phyloP scores from a whole-genome alignment of 768 basidiomycete genomes.

The Sporobolomyces phaffii region DNA sequence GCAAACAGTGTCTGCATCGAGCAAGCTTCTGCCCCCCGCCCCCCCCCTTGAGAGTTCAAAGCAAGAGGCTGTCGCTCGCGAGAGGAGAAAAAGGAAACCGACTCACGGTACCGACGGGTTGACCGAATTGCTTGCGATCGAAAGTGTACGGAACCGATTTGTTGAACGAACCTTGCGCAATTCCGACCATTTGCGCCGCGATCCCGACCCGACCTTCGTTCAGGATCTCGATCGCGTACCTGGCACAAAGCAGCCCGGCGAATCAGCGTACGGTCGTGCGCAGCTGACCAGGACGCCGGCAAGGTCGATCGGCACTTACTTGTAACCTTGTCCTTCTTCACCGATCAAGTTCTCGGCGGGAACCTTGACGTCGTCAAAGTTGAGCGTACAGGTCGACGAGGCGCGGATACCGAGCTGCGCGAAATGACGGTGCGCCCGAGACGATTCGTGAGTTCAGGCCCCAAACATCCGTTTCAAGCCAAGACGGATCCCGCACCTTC shows the following conservation, averaged over 20 bases:
- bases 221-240: slow-evolving; percentile 91
- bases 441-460: no score
- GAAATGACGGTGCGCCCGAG: no score
- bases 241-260: slow-evolving; percentile 17
- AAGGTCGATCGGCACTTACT: slow-evolving; percentile 62
- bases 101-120: slow-evolving; percentile 65
- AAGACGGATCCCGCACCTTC: slow-evolving; percentile 54
- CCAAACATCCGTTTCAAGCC: no score
- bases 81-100: background rate
- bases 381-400: slow-evolving; percentile 87
- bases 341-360: slow-evolving; percentile 86
- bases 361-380: slow-evolving; percentile 85
- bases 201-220: slow-evolving; percentile 97
- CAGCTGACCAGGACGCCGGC: no score
- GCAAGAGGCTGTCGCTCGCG: no score
- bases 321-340: slow-evolving; percentile 57
- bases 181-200: slow-evolving; percentile 96
- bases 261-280: slow-evolving; percentile 9
- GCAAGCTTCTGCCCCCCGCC: no score
- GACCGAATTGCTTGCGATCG: slow-evolving; percentile 88
- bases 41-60: no score
- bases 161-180: slow-evolving; percentile 94
- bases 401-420: slow-evolving; percentile 80
- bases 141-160: slow-evolving; percentile 93
- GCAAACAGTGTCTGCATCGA: background rate